phyloP scores from a whole-genome alignment of 1,284 basidiomycete genomes.

The Ustilago loliicola region DNA sequence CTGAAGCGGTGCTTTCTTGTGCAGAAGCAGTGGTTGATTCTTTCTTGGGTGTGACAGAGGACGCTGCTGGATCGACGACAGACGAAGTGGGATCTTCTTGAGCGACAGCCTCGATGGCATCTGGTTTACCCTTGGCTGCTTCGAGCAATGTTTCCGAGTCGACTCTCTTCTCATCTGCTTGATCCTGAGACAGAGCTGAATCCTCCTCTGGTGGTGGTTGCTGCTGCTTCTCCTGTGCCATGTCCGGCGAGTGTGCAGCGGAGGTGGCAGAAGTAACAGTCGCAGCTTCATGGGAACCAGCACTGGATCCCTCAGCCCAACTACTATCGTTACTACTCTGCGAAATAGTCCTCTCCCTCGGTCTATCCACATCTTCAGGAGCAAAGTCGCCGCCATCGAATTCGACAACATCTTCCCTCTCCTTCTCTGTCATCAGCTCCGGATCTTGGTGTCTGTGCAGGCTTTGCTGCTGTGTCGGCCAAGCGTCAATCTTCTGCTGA shows the following conservation, averaged over 20 bases:
- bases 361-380: conserved; percentile 34
- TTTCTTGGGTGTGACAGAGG: conserved; percentile 30
- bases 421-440: conserved; percentile 50
- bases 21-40: background rate
- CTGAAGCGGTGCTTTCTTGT: background rate
- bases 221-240: background rate
- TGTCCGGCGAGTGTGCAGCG: conserved; percentile 6
- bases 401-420: conserved; percentile 51
- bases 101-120: conserved; percentile 36
- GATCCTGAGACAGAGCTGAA: conserved; percentile 7
- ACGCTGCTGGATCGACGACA: conserved; percentile 33
- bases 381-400: conserved; percentile 50
- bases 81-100: conserved; percentile 27
- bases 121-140: conserved; percentile 40
- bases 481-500: background rate
- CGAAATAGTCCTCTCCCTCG: conserved; percentile 31
- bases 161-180: conserved; percentile 25
- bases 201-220: background rate
- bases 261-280: background rate
- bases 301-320: conserved; percentile 33
- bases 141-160: conserved; percentile 45
- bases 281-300: conserved; percentile 24
- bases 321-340: conserved; percentile 42
- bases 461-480: conserved; percentile 4
- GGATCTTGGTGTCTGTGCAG: conserved; percentile 32